phyloP scores from a whole-genome alignment of 73 alveolate species.

The Vitrella brassicaformis region DNA sequence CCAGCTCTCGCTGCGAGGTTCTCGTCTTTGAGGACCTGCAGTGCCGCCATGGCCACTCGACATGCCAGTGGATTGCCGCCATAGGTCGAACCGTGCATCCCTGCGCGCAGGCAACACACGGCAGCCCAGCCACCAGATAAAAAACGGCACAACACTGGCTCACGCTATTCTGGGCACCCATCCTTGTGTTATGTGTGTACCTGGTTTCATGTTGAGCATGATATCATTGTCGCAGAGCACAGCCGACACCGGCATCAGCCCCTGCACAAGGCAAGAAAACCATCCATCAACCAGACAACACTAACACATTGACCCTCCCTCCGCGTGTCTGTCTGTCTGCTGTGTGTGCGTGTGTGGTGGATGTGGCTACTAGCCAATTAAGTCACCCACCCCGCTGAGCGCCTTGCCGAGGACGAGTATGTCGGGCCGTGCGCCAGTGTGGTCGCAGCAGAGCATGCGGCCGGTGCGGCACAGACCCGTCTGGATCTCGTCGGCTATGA shows the following conservation, averaged over 20 bases:
- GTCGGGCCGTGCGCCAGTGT: slow-evolving; percentile 58
- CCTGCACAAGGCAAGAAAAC: too few species aligned
- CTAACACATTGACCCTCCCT: too few species aligned
- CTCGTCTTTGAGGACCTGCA: slow-evolving; percentile 13
- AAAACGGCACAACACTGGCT: too few species aligned
- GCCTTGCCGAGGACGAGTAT: slow-evolving; percentile 51
- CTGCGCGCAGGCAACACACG: slow-evolving; percentile 44
- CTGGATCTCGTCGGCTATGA: slow-evolving; percentile 78
- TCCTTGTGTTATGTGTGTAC: not conserved
- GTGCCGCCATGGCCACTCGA: slow-evolving; percentile 32
- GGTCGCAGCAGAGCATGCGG: slow-evolving; percentile 61
- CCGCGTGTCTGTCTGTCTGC: too few species aligned
- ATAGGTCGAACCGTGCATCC: slow-evolving; percentile 86
- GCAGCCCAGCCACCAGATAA: too few species aligned
- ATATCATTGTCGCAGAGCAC: slow-evolving; percentile 66
- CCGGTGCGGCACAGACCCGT: slow-evolving; percentile 91
- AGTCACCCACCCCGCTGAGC: too few species aligned
- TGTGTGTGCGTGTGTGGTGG: too few species aligned
- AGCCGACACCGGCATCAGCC: slow-evolving; percentile 74
- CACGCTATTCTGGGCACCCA: too few species aligned
- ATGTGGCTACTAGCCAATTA: too few species aligned
- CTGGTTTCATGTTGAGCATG: slow-evolving; percentile 52
- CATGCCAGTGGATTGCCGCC: slow-evolving; percentile 84
- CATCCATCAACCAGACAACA: too few species aligned
- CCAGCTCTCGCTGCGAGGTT: not conserved